Conservation (phyloP, 73 alveolate species). For the Urostyla sp. region DNA sequence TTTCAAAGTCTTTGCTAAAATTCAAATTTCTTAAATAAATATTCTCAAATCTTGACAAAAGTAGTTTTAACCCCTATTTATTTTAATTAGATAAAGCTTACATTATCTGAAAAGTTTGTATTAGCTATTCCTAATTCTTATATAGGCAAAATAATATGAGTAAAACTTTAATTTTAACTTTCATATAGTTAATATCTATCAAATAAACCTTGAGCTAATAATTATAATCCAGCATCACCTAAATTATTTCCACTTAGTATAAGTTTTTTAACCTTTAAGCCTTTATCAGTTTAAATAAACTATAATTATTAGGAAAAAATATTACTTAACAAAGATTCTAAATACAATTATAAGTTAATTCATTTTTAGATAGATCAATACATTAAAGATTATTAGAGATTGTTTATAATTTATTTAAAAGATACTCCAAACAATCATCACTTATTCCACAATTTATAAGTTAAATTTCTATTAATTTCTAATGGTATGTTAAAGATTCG, state of each 20-base stretch:
- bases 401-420: neutral
- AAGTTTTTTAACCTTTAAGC: neutral
- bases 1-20: constrained; percentile 8
- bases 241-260: constrained; percentile 10
- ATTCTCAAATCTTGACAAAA: constrained; percentile 32
- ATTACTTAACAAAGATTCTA: constrained; percentile 25
- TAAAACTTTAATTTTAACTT: neutral
- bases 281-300: constrained; percentile 9
- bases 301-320: neutral
- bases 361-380: constrained; percentile 31
- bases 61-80: constrained; percentile 35
- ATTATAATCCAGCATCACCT: constrained; percentile 40
- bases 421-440: constrained; percentile 36
- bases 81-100: neutral
- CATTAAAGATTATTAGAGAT: constrained; percentile 1
- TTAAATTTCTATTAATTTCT: neutral
- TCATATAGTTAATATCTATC: constrained; percentile 42
- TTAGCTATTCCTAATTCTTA: constrained; percentile 21
- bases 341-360: constrained; percentile 34
- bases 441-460: constrained; percentile 36
- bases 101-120: constrained; percentile 46
- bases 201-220: constrained; percentile 37
- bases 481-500: constrained; percentile 24
- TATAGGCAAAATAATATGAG: neutral
- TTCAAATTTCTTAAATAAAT: constrained; percentile 29